These are phyloP conservation scores for Aphanomyces euteiches DNA, from an alignment of 352 stramenopile species.

Conservation along the genomic window DNA sequence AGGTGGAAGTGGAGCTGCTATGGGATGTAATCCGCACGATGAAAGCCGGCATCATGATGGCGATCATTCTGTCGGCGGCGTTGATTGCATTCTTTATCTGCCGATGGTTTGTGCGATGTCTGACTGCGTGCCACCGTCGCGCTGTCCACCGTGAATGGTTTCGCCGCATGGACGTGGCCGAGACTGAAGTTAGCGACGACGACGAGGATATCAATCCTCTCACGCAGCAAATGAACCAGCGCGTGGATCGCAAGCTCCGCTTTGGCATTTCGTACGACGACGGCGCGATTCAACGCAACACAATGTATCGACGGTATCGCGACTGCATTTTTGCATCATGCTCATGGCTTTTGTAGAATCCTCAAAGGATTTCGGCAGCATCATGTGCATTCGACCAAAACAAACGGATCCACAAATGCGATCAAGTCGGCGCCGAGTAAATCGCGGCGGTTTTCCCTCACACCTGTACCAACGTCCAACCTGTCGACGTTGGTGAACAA, in stretches of 20 bases:
- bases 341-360: neutral
- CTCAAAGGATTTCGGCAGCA: slow-evolving; percentile 26
- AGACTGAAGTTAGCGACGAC: slow-evolving; percentile 6
- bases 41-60: slow-evolving; percentile 76
- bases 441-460: too few relatives aligned
- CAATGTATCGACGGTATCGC: slow-evolving; percentile 35
- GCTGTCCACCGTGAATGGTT: slow-evolving; percentile 75
- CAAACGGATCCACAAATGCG: too few relatives aligned
- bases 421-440: too few relatives aligned
- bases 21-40: slow-evolving; percentile 83
- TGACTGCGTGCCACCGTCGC: slow-evolving; percentile 64
- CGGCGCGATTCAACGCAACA: slow-evolving; percentile 71
- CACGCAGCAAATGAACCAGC: slow-evolving; percentile 30
- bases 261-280: slow-evolving; percentile 79
- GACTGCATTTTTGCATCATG: neutral
- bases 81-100: slow-evolving; percentile 75
- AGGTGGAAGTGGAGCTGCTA: slow-evolving; percentile 78
- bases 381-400: slow-evolving; percentile 2
- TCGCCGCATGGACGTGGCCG: slow-evolving; percentile 51
- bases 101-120: slow-evolving; percentile 61
- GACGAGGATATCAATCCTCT: slow-evolving; percentile 28
- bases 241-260: slow-evolving; percentile 66
- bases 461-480: too few relatives aligned
- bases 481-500: too few relatives aligned
- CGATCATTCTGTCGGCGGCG: slow-evolving; percentile 59